Base-by-base conservation (phyloP, 257 asterid species). In the Parsonsia alboflavescens region DNA sequence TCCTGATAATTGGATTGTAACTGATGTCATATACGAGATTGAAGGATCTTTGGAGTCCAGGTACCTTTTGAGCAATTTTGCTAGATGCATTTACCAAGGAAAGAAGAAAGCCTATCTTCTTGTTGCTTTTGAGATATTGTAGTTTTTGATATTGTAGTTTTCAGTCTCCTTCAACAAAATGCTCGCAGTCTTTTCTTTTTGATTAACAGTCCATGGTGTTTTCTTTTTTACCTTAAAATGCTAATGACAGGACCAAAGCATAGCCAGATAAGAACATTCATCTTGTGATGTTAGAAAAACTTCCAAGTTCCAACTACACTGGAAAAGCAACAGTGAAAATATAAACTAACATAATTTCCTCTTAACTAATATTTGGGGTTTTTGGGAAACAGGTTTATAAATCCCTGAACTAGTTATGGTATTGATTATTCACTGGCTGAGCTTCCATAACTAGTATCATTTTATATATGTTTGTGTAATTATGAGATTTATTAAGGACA, bases 1-100 rank as follows among this genome's bases (percentile, higher is more conserved):
- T 83, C 99, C 99, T 82, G 99, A 95, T 88, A 95, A 95, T 80
- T 95, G 99, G 99, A 92, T 95, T 67, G 78, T 89, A 78, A 95
- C 99, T 68, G 99, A 95, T 75, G 82, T 92, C 70, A 84, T 95
- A 78, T 90, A 87, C 75, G 99, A 95, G 90, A 76, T 83, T 71
- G 97, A 92, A 78, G 99, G 99, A 80, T 90, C 98, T 75, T 71
- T 95, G 72, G 87, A 86, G 73, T 83, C 99, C 86, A 91, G 99
- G 98, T 95, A 89, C 84, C 75, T 70, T 50, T 17, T 67, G 24
- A 50, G 24, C 48, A 26, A 50, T 21, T 70, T 15, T 30, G 22
- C 49, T 36, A 36, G 39, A 33, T 33, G 39, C 3, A 33, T 39
- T 36, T 1, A 36, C 24, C 70, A 64, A 64, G 16, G 6, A 41